Evolutionary conservation across 495 filamentous ascomycete genomes (phyloP).

Genomic region (Penicillium dipodomyicola): DNA sequence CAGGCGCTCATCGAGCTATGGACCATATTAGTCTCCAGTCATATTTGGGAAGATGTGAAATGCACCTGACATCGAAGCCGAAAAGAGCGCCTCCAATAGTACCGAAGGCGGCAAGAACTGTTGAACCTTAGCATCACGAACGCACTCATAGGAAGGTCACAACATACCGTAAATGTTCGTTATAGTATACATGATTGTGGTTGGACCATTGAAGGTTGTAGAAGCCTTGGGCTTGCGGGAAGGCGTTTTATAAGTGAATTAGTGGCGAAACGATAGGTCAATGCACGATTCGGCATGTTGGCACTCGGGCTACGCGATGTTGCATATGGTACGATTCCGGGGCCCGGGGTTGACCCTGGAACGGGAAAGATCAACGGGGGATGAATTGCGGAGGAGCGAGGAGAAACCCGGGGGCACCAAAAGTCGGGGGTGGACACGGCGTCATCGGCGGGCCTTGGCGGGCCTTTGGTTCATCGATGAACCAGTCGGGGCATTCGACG

Average conservation of each 20-base stretch:
- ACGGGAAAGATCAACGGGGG: slow-evolving; percentile 22
- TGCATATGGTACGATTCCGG: slow-evolving; percentile 16
- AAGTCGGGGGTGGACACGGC: slow-evolving; percentile 13
- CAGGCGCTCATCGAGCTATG: slow-evolving; percentile 65
- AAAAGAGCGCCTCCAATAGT: slow-evolving; percentile 49
- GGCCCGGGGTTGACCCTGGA: slow-evolving; percentile 9
- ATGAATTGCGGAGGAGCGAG: slow-evolving; percentile 22
- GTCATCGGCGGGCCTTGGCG: slow-evolving; percentile 19
- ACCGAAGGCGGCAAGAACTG: slow-evolving; percentile 50
- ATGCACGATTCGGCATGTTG: slow-evolving; percentile 8
- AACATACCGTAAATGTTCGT: slow-evolving; percentile 46
- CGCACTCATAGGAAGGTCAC: too few species aligned
- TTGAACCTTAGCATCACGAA: not conserved
- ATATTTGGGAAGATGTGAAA: not conserved
- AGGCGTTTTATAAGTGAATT: slow-evolving; percentile 14
- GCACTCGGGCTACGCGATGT: slow-evolving; percentile 4
- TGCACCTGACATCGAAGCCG: slow-evolving; percentile 46
- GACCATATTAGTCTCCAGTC: not conserved
- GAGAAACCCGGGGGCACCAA: slow-evolving; percentile 20
- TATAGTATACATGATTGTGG: slow-evolving; percentile 40
- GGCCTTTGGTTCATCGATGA: slow-evolving; percentile 2
- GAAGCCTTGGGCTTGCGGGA: slow-evolving; percentile 2
- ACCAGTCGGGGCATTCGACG: slow-evolving; percentile 21
- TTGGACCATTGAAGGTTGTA: not conserved
- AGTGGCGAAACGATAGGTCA: slow-evolving; percentile 5